A percentile compares a stretch with the other conserved stretches of the same genome.
phyloP scores from a whole-genome alignment of 768 basidiomycete species.

The Suillus hirtellus region DNA sequence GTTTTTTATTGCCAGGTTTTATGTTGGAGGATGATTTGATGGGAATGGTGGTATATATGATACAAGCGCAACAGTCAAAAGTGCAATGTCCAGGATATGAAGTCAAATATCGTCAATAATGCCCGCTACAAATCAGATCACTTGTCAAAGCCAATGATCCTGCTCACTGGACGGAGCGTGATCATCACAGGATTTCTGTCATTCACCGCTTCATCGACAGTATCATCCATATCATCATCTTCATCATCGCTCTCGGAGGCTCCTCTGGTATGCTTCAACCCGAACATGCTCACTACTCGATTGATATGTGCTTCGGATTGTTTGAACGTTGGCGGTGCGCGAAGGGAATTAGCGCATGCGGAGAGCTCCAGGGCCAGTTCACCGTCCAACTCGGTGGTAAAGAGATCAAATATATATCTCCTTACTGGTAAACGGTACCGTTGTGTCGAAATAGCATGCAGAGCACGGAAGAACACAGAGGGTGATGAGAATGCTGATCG shows the following conservation, averaged over 20 bases:
- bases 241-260: slow-evolving; percentile 62
- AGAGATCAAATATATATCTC: slow-evolving; percentile 89
- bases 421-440: slow-evolving; percentile 92
- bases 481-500: slow-evolving; percentile 76
- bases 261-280: slow-evolving; percentile 49
- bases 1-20: too few species aligned
- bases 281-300: slow-evolving; percentile 63
- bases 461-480: slow-evolving; percentile 77
- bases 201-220: slow-evolving; percentile 38
- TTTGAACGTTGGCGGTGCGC: slow-evolving; percentile 46
- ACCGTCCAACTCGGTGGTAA: slow-evolving; percentile 76
- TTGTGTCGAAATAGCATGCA: slow-evolving; percentile 86
- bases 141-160: slow-evolving; percentile 56
- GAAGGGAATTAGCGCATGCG: slow-evolving; percentile 52
- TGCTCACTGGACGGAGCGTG: slow-evolving; percentile 56
- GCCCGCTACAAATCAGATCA: slow-evolving; percentile 9
- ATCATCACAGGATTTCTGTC: slow-evolving; percentile 56
- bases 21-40: too few species aligned
- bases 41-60: slow-evolving; percentile 12
- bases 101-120: slow-evolving; percentile 3
- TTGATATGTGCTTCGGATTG: slow-evolving; percentile 43
- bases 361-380: slow-evolving; percentile 57
- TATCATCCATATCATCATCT: slow-evolving; percentile 51
- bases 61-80: not conserved
- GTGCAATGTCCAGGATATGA: slow-evolving; percentile 6